Percentiles rank a stretch among this genome's conserved stretches.
Conservation (phyloP, 768 basidiomycete species). For the Termitomyces sp. region DNA sequence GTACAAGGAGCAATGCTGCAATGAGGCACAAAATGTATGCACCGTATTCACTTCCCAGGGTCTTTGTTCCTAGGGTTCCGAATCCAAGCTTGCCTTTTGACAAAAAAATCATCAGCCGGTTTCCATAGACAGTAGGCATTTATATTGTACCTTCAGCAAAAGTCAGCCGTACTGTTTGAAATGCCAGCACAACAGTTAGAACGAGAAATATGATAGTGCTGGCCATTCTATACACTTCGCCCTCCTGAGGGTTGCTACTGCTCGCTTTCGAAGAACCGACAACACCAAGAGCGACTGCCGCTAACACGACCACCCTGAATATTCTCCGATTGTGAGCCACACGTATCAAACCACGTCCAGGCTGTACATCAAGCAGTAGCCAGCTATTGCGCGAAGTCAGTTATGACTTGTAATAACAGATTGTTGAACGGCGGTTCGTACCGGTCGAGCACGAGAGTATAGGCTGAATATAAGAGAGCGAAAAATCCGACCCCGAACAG, state of each 20-base stretch:
- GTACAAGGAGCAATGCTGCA: conserved; percentile 28
- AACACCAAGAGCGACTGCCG: conserved; percentile 29
- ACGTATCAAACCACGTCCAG: conserved; percentile 11
- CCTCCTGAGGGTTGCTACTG: conserved; percentile 11
- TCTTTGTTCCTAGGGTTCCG: not conserved
- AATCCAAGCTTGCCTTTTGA: not conserved
- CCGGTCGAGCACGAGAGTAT: conserved; percentile 37
- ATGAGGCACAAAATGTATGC: conserved; percentile 26
- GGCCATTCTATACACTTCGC: conserved; percentile 22
- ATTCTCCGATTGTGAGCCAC: conserved; percentile 23
- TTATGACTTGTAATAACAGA: not conserved
- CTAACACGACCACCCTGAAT: conserved; percentile 23
- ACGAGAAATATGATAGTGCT: conserved; percentile 32
- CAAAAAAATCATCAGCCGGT: not conserved
- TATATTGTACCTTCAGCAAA: conserved; percentile 10
- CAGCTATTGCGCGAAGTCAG: conserved; percentile 11
- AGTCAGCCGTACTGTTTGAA: conserved; percentile 21
- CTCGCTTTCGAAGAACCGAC: conserved; percentile 17
- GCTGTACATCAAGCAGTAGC: conserved; percentile 9
- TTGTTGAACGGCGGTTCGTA: conserved; percentile 12
- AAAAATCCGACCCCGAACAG: conserved; percentile 38
- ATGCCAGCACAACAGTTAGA: conserved; percentile 26
- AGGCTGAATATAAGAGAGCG: conserved; percentile 35
- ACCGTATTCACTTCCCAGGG: conserved; percentile 23
- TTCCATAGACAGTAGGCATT: not conserved